Percentiles rank a stretch among this genome's conserved stretches.
These are phyloP conservation scores for Backusella liffmaniae DNA, from an alignment of 192 early-diverging fungal genomes.

Conservation along the genomic window DNA sequence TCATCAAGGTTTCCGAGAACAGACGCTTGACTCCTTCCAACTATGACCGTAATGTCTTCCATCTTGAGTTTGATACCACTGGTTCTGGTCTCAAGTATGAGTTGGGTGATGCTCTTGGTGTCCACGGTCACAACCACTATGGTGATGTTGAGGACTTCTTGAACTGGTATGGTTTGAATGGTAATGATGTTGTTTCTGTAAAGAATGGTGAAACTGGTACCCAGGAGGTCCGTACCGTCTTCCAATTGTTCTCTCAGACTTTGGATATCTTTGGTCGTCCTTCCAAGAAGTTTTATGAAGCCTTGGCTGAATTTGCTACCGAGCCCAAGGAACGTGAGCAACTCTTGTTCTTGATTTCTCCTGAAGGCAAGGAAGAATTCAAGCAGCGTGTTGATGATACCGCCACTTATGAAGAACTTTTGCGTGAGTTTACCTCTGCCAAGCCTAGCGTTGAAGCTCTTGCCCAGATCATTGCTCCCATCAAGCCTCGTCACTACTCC, in stretches of 20 bases:
- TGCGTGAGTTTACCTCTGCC: slow-evolving; percentile 83
- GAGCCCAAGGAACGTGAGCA: slow-evolving; percentile 66
- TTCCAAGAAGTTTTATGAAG: slow-evolving; percentile 90
- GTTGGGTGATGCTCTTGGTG: slow-evolving; percentile 92
- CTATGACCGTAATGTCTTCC: slow-evolving; percentile 97
- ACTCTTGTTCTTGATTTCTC: slow-evolving; percentile 62
- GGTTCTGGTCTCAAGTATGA: slow-evolving; percentile 83
- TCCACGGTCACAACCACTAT: slow-evolving; percentile 86
- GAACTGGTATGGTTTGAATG: slow-evolving; percentile 67
- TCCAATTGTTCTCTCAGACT: slow-evolving; percentile 79
- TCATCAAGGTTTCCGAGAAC: slow-evolving; percentile 70
- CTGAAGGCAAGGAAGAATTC: slow-evolving; percentile 76
- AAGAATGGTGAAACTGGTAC: slow-evolving; percentile 56
- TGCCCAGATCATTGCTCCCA: slow-evolving; percentile 70
- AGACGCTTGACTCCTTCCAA: slow-evolving; percentile 79
- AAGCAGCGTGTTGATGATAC: slow-evolving; percentile 82
- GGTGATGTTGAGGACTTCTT: slow-evolving; percentile 74
- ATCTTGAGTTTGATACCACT: slow-evolving; percentile 90
- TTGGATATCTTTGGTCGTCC: slow-evolving; percentile 94
- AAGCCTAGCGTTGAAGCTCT: slow-evolving; percentile 72
- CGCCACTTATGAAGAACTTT: slow-evolving; percentile 81
- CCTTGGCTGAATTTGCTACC: slow-evolving; percentile 68
- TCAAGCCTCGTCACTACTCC: slow-evolving; percentile 99
- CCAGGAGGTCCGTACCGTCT: slow-evolving; percentile 69
- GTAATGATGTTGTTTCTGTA: slow-evolving; percentile 55